Percentiles rank a stretch among this genome's conserved stretches.
Evolutionary conservation across 2,329 filamentous ascomycete genomes (phyloP).

Genomic region (Cercospora brassicicola): DNA sequence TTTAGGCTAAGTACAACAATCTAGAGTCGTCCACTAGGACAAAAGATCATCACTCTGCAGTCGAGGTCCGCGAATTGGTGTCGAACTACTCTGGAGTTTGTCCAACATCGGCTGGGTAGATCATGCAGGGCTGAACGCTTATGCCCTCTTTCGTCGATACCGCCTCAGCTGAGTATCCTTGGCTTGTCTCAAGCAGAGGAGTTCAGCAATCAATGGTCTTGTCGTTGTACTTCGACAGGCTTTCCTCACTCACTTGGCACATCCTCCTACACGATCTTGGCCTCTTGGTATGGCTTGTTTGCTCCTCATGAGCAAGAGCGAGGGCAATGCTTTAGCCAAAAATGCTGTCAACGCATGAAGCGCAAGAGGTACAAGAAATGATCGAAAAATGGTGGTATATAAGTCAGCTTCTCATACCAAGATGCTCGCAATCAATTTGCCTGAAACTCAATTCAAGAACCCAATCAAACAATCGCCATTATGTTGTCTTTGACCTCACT

Average conservation of each 20-base stretch:
- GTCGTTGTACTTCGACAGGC: neutral
- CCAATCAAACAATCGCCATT: neutral
- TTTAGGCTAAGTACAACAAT: conserved; percentile 2
- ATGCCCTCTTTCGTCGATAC: neutral
- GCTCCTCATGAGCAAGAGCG: neutral
- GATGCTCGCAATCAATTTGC: neutral
- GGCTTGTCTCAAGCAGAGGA: neutral
- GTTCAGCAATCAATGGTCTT: neutral
- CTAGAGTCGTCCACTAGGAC: neutral
- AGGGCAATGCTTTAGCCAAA: neutral
- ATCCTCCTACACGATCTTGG: neutral
- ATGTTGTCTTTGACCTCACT: conserved; percentile 29
- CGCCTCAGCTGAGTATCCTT: neutral
- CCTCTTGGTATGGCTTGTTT: neutral
- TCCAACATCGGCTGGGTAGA: neutral
- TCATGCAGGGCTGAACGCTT: neutral
- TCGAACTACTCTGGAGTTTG: neutral
- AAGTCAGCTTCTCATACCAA: neutral
- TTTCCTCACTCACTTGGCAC: neutral
- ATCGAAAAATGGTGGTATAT: neutral
- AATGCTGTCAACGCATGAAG: neutral
- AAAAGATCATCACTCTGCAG: neutral
- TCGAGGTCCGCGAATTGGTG: neutral
- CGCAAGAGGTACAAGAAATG: neutral
- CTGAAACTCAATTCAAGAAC: neutral